Evolutionary conservation across 108 stramenopile species (phyloP).

Genomic region (Skeletonema menzelii): DNA sequence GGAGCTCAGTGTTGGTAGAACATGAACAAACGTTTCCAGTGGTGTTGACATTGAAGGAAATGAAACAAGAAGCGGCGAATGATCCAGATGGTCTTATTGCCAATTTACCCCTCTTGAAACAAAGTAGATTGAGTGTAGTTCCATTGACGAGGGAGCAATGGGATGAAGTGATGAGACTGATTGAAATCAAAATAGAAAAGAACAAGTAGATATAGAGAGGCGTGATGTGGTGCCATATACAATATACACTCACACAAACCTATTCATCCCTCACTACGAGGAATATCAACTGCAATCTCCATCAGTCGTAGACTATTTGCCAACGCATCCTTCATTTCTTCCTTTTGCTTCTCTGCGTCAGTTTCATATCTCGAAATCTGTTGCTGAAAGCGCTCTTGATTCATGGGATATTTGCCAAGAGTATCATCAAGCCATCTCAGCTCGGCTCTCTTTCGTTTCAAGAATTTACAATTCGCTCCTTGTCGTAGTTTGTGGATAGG

Average conservation of each 20-base stretch:
- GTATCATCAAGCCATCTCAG: conserved; percentile 37
- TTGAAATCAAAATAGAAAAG: conserved; percentile 7
- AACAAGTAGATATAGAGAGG: not conserved
- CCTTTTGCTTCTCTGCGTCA: conserved; percentile 22
- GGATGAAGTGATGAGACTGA: conserved; percentile 30
- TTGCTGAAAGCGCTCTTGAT: conserved; percentile 22
- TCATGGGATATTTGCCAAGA: conserved; percentile 23
- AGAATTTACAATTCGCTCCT: conserved; percentile 22
- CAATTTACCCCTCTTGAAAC: conserved; percentile 45
- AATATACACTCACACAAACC: not conserved
- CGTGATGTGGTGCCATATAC: no score
- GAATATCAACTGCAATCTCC: conserved; percentile 25
- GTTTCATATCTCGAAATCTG: conserved; percentile 24
- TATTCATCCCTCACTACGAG: not conserved
- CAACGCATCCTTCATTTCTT: conserved; percentile 30
- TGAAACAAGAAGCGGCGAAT: conserved; percentile 28
- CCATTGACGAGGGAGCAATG: conserved; percentile 40
- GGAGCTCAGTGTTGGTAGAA: conserved; percentile 57
- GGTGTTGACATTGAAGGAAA: conserved; percentile 50
- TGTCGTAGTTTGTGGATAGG: conserved; percentile 27
- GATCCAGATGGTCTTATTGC: conserved; percentile 39
- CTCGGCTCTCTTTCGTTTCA: conserved; percentile 26
- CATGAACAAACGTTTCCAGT: conserved; percentile 45
- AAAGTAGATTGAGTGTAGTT: conserved; percentile 54
- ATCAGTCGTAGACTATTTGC: conserved; percentile 45